Percentiles rank a stretch among this genome's conserved stretches.
These are phyloP conservation scores for Canna indica DNA, from an alignment of 176 grass and related monocot species.

Conservation along the genomic window DNA sequence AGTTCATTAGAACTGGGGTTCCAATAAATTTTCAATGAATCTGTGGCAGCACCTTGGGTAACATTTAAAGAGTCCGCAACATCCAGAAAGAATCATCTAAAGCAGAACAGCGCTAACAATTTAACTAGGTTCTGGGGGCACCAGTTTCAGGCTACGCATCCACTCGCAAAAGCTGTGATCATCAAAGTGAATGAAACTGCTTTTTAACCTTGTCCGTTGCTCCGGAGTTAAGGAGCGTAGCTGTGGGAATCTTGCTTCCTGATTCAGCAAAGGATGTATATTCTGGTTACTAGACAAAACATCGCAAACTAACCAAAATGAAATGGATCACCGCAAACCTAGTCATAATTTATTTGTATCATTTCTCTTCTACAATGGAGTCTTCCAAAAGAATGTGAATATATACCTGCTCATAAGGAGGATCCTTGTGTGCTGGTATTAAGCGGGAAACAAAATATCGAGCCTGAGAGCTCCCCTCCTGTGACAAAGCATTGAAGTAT, in stretches of 20 bases:
- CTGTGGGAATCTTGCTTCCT: conserved; percentile 93
- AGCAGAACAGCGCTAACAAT: not conserved
- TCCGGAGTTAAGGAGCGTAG: conserved; percentile 50
- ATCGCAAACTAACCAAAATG: not conserved
- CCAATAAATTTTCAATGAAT: not conserved
- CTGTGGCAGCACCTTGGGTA: not conserved
- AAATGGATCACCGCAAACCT: not conserved
- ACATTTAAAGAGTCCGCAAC: not conserved
- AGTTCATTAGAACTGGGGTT: not conserved
- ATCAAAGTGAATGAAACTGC: conserved; percentile 89
- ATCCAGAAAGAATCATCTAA: not conserved
- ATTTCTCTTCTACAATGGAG: not conserved
- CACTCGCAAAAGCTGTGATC: conserved; percentile 95
- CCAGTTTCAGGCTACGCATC: conserved; percentile 96
- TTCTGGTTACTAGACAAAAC: not conserved
- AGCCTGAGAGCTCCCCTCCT: conserved; percentile 96
- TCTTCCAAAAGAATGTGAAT: not conserved
- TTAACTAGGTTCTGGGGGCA: conserved; percentile 79
- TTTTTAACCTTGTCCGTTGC: conserved; percentile 65
- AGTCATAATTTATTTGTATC: not conserved
- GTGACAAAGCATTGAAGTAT: conserved; percentile 18
- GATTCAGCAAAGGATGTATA: conserved; percentile 22
- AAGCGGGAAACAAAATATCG: conserved; percentile 94
- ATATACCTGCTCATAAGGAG: conserved; percentile 91
- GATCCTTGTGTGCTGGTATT: conserved; percentile 99